A percentile compares a stretch with the other conserved stretches of the same genome.
Evolutionary conservation across 192 early-diverging fungal genomes (phyloP).

Genomic region (Mortierella claussenii): DNA sequence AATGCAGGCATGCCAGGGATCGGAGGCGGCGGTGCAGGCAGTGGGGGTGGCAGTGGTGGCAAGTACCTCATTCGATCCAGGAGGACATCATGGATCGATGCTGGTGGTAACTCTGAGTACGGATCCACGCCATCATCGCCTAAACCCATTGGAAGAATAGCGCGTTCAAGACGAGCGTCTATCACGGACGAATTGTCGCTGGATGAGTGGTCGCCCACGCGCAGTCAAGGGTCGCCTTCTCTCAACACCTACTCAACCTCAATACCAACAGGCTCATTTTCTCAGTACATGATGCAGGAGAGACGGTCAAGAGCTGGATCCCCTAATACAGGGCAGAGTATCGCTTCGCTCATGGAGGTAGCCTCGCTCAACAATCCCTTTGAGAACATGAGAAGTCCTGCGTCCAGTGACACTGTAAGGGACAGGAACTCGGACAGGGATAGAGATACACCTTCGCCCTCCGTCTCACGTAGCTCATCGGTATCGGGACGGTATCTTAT

Average conservation of each 20-base stretch:
- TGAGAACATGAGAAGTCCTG: conserved; percentile 45
- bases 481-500: conserved; percentile 48
- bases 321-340: conserved; percentile 41
- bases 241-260: conserved; percentile 53
- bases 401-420: conserved; percentile 24
- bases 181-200: conserved; percentile 47
- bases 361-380: conserved; percentile 45
- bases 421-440: conserved; percentile 46
- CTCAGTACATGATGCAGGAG: conserved; percentile 46
- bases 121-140: conserved; percentile 47
- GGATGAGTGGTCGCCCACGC: conserved; percentile 41
- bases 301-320: conserved; percentile 36
- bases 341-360: conserved; percentile 44
- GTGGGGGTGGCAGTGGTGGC: conserved; percentile 40
- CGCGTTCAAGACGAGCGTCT: conserved; percentile 38
- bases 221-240: conserved; percentile 35
- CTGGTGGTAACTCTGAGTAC: conserved; percentile 37
- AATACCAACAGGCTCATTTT: conserved; percentile 48
- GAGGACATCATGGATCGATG: conserved; percentile 53
- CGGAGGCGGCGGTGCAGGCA: conserved; percentile 2
- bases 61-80: conserved; percentile 49
- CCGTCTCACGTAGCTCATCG: conserved; percentile 45
- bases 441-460: conserved; percentile 46
- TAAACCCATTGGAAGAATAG: conserved; percentile 31
- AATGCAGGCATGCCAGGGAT: conserved; percentile 1